Percentiles rank a stretch among this genome's conserved stretches.
Conservation (phyloP, 2,329 filamentous ascomycete species). For the Phialocephala sp. region DNA sequence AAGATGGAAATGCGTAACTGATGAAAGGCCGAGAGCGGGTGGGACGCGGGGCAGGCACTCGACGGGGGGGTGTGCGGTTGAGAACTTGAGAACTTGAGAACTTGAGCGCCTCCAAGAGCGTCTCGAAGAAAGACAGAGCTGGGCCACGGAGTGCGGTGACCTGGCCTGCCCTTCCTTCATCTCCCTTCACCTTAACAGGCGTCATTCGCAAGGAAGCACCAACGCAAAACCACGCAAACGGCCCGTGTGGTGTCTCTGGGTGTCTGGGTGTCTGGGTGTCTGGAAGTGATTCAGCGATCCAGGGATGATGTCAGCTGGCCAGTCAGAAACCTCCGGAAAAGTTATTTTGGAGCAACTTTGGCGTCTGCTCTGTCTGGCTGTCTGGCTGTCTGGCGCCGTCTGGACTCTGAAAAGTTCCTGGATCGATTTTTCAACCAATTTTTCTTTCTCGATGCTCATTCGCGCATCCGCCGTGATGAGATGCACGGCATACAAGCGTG, state of each 20-base stretch:
- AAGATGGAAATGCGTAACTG: no score
- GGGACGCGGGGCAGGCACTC: not conserved
- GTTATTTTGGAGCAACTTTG: slow-evolving; percentile 14
- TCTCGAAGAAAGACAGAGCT: no score
- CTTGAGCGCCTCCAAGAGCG: no score
- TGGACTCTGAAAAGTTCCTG: slow-evolving; percentile 16
- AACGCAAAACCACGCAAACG: not conserved
- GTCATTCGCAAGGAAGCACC: not conserved
- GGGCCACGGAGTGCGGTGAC: no score
- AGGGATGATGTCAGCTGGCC: slow-evolving; percentile 23
- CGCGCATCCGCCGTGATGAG: slow-evolving; percentile 13
- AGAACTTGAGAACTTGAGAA: no score
- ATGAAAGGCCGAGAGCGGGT: not conserved
- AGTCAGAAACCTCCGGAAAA: slow-evolving; percentile 18
- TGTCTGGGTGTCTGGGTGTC: not conserved
- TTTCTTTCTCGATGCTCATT: slow-evolving; percentile 15
- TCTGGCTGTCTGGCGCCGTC: not conserved
- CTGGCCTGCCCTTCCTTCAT: no score
- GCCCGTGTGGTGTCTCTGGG: not conserved
- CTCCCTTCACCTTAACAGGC: not conserved
- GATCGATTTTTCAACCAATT: slow-evolving; percentile 24
- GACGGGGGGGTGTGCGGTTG: no score
- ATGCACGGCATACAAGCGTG: slow-evolving; percentile 17
- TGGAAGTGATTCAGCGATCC: not conserved
- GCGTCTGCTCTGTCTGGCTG: not conserved